Evolutionary conservation across 495 filamentous ascomycete genomes (phyloP).

Genomic region (Penicillium roqueforti): DNA sequence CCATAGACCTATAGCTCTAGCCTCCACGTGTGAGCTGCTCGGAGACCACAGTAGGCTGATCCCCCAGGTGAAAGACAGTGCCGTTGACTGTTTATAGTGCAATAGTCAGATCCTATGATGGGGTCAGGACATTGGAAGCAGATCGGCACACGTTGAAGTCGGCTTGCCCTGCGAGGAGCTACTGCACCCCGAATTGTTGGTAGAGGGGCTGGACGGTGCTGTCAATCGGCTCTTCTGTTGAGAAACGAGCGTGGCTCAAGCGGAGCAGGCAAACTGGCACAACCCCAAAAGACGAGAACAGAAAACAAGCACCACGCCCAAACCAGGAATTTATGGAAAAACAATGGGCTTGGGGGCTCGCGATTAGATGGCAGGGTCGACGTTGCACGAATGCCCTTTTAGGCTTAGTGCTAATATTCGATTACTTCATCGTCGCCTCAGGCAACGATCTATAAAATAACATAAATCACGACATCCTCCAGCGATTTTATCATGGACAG

Average conservation of each 20-base stretch:
- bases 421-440: slow-evolving; percentile 9
- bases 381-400: slow-evolving; percentile 10
- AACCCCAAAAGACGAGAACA: slow-evolving; percentile 10
- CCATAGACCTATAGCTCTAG: slow-evolving; percentile 25
- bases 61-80: background rate
- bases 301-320: slow-evolving; percentile 7
- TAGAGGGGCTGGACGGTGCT: slow-evolving; percentile 1
- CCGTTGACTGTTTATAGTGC: background rate
- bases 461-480: too few relatives aligned
- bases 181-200: slow-evolving; percentile 1
- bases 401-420: slow-evolving; percentile 6
- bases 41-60: slow-evolving; percentile 1
- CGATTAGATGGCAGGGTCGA: slow-evolving; percentile 15
- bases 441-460: background rate
- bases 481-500: too few relatives aligned
- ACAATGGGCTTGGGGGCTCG: slow-evolving; percentile 1
- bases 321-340: slow-evolving; percentile 10
- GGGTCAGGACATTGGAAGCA: slow-evolving; percentile 13
- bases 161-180: slow-evolving; percentile 2
- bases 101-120: slow-evolving; percentile 2
- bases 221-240: slow-evolving; percentile 3
- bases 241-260: slow-evolving; percentile 10
- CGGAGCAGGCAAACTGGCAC: slow-evolving; percentile 2
- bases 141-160: background rate
- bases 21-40: background rate